Percentiles rank a stretch among this genome's conserved stretches.
Conservation (phyloP, 768 basidiomycete genomes). For the Boletus sp. region DNA sequence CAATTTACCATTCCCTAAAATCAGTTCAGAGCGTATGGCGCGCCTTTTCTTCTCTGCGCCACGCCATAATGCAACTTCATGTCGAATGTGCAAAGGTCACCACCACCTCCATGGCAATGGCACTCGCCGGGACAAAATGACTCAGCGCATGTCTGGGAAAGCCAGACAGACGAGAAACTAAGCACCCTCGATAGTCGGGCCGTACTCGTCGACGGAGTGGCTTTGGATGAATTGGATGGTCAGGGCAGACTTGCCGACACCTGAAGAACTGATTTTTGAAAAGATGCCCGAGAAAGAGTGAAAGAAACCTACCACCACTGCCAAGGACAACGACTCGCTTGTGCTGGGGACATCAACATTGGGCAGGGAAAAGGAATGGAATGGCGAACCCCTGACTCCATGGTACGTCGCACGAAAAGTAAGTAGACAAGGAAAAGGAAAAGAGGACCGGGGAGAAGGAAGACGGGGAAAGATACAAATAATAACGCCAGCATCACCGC, state of each 20-base stretch:
- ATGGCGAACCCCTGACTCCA: conserved; percentile 33
- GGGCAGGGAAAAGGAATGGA: neutral
- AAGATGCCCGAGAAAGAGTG: conserved; percentile 23
- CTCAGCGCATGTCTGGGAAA: too few relatives aligned
- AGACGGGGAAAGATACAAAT: conserved; percentile 12
- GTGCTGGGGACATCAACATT: conserved; percentile 50
- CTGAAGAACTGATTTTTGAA: conserved; percentile 13
- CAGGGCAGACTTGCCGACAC: conserved; percentile 79
- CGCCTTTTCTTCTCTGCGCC: conserved; percentile 79
- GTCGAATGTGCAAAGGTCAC: conserved; percentile 57
- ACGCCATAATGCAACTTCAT: conserved; percentile 69
- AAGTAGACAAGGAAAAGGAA: neutral
- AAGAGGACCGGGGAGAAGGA: neutral
- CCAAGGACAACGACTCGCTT: conserved; percentile 99
- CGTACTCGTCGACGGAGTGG: conserved; percentile 89
- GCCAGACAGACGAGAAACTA: conserved; percentile 7
- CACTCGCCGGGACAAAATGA: conserved; percentile 37
- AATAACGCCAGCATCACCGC: too few relatives aligned
- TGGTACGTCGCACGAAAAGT: conserved; percentile 11
- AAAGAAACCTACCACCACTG: conserved; percentile 76
- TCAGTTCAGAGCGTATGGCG: conserved; percentile 76
- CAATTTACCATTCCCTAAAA: conserved; percentile 71
- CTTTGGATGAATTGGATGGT: conserved; percentile 99
- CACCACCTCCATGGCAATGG: conserved; percentile 45
- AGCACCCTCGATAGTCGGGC: conserved; percentile 91